Evolutionary conservation across 225 moss, liverwort and hornwort genomes (phyloP).

Genomic region (Ulota crispa): DNA sequence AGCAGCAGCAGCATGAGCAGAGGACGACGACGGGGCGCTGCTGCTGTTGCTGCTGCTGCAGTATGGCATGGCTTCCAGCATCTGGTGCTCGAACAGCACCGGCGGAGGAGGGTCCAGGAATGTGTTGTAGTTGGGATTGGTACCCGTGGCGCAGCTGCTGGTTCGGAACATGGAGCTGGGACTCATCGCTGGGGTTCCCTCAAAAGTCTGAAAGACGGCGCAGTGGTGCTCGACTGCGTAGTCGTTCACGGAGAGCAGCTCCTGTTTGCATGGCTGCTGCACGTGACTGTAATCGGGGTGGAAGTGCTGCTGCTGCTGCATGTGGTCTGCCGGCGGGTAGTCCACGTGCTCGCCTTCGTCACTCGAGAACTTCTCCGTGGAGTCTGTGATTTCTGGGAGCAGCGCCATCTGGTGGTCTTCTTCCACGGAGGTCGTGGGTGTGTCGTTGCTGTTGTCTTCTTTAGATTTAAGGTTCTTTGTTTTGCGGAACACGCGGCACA

Average conservation of each 20-base stretch:
- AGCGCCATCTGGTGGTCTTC: constrained; percentile 38
- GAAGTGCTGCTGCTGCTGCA: constrained; percentile 21
- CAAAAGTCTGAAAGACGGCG: neutral
- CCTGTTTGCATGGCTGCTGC: constrained; percentile 34
- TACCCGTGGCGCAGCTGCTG: neutral
- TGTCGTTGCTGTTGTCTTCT: constrained; percentile 10
- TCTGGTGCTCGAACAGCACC: constrained; percentile 16
- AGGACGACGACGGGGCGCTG: constrained; percentile 4
- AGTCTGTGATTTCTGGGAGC: constrained; percentile 28
- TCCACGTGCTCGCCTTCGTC: constrained; percentile 36
- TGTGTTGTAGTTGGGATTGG: neutral
- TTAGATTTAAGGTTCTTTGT: constrained; percentile 35
- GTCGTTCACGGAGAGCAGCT: constrained; percentile 20
- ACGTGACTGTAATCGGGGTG: neutral
- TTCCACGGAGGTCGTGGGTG: constrained; percentile 31
- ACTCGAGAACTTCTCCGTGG: constrained; percentile 42
- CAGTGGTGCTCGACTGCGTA: neutral
- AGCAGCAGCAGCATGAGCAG: constrained; percentile 1
- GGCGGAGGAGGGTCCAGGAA: neutral
- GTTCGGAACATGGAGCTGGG: constrained; percentile 5
- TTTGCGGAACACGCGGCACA: constrained; percentile 40
- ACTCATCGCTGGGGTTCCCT: neutral
- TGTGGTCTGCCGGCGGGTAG: constrained; percentile 13
- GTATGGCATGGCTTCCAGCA: neutral
- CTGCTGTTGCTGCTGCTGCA: neutral